These are phyloP conservation scores for Camelina hispida DNA, from an alignment of 345 rosid species.

Conservation along the genomic window DNA sequence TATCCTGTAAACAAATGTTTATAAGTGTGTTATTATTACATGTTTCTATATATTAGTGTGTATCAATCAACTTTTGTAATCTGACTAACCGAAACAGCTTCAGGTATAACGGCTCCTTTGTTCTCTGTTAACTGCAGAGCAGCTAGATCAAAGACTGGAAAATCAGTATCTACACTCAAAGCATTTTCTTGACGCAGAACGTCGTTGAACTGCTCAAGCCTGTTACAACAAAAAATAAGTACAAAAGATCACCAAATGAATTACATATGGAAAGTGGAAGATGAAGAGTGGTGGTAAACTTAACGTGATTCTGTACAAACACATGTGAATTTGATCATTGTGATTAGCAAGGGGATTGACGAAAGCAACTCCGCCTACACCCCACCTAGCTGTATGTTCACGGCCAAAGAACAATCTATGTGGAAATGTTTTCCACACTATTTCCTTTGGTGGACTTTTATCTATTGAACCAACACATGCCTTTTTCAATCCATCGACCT, in stretches of 20 bases:
- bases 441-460: slow-evolving; percentile 70
- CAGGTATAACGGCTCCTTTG: slow-evolving; percentile 56
- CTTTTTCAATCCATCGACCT: slow-evolving; percentile 78
- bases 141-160: slow-evolving; percentile 60
- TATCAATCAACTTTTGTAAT: slow-evolving; percentile 11
- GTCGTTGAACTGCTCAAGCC: slow-evolving; percentile 98
- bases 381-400: slow-evolving; percentile 69
- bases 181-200: slow-evolving; percentile 75
- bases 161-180: slow-evolving; percentile 43
- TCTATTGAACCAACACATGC: slow-evolving; percentile 78
- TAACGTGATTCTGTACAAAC: slow-evolving; percentile 83
- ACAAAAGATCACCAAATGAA: slow-evolving; percentile 21
- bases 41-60: slow-evolving; percentile 6
- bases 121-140: slow-evolving; percentile 48
- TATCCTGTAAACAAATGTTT: slow-evolving; percentile 51
- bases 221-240: no score
- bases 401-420: slow-evolving; percentile 84
- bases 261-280: background rate
- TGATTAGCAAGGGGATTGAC: slow-evolving; percentile 57
- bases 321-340: slow-evolving; percentile 57
- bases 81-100: slow-evolving; percentile 46
- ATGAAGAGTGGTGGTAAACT: slow-evolving; percentile 33
- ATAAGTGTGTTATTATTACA: slow-evolving; percentile 3
- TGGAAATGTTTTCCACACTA: slow-evolving; percentile 70
- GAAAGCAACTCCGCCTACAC: slow-evolving; percentile 91